These are phyloP conservation scores for Aspergillus pseudoviridinutans DNA, from an alignment of 2,329 filamentous ascomycete species.

Conservation along the genomic window DNA sequence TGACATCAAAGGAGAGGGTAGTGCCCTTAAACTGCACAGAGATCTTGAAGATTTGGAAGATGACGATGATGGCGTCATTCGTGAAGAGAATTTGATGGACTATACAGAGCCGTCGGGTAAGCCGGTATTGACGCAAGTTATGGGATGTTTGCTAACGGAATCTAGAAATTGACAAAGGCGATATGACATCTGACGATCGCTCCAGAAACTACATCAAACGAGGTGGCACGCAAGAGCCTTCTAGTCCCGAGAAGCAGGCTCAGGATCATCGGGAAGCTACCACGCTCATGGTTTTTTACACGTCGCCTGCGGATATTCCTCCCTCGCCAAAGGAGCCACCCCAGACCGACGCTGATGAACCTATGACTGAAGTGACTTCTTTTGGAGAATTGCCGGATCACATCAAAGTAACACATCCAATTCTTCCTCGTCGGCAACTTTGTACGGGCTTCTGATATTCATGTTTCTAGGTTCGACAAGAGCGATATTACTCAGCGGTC, in stretches of 20 bases:
- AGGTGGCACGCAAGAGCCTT: conserved; percentile 37
- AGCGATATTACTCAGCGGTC: conserved; percentile 37
- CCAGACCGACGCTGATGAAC: conserved; percentile 34
- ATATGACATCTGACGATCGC: conserved; percentile 32
- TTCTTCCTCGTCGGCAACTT: background rate
- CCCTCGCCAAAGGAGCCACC: conserved; percentile 46
- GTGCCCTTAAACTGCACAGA: conserved; percentile 48
- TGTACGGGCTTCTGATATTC: background rate
- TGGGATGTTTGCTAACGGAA: conserved; percentile 6
- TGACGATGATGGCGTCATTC: conserved; percentile 52
- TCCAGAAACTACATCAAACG: conserved; percentile 40
- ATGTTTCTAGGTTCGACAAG: conserved; percentile 34
- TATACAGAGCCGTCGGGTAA: conserved; percentile 34
- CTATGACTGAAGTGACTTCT: conserved; percentile 28
- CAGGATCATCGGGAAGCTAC: conserved; percentile 46
- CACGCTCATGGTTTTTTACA: conserved; percentile 48
- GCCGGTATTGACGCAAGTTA: conserved; percentile 9
- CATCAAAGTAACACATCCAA: conserved; percentile 32
- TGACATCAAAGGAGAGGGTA: conserved; percentile 56
- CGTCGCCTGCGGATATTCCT: conserved; percentile 44
- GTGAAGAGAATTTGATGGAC: conserved; percentile 38
- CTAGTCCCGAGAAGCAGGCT: conserved; percentile 39
- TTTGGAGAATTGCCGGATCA: conserved; percentile 44
- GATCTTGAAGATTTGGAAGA: conserved; percentile 57
- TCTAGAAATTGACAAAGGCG: conserved; percentile 38